phyloP scores from a whole-genome alignment of 371 early-diverging fungal genomes.

The Mucor lusitanicus region DNA sequence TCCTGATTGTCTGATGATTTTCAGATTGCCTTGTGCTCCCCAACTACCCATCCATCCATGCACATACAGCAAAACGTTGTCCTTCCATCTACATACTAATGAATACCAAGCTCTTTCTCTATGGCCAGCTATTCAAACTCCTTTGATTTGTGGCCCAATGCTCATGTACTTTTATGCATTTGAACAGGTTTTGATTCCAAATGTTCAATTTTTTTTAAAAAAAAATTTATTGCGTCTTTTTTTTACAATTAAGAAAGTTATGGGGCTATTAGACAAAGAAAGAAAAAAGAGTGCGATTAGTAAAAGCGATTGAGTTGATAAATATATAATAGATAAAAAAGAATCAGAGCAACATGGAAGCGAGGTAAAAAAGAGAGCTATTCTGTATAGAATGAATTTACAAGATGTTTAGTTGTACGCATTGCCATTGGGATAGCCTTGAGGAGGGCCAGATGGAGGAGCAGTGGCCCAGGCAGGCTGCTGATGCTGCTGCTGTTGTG shows the following conservation, averaged over 20 bases:
- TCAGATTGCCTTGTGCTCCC: neutral
- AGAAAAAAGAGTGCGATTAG: neutral
- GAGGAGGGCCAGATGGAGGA: neutral
- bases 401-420: neutral
- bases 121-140: neutral
- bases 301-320: neutral
- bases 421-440: neutral
- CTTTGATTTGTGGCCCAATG: neutral
- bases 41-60: neutral
- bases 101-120: neutral
- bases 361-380: neutral
- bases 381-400: neutral
- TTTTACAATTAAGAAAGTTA: neutral
- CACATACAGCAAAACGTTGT: too few relatives aligned
- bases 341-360: neutral
- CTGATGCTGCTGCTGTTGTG: neutral
- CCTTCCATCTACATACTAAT: neutral
- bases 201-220: neutral
- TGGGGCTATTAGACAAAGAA: neutral
- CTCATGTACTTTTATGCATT: neutral
- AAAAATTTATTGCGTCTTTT: neutral
- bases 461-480: neutral
- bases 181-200: neutral
- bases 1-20: neutral
- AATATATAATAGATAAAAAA: neutral